A percentile compares a stretch with the other conserved stretches of the same genome.
Conservation (phyloP, 306 rosid genomes). For the Vigna angularis region DNA sequence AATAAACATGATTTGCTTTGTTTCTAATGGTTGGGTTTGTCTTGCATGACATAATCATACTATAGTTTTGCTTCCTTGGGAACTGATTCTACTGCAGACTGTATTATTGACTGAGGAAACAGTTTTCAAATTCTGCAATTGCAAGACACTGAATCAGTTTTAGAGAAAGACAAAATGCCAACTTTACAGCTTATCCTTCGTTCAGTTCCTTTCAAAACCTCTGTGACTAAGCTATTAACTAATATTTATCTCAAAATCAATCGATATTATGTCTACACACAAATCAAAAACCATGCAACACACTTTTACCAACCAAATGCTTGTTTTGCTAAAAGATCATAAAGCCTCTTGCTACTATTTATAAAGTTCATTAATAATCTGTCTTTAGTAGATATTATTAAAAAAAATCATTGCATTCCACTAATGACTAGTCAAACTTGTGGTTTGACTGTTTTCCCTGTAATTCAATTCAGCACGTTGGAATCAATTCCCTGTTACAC, state of each 20-base stretch:
- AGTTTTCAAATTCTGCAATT: constrained; percentile 35
- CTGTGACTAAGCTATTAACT: too few species aligned
- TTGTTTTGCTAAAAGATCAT: constrained; percentile 2
- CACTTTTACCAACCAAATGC: constrained; percentile 26
- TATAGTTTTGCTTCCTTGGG: constrained; percentile 46
- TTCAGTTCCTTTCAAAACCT: constrained; percentile 38
- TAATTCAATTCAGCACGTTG: constrained; percentile 6
- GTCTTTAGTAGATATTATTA: not conserved
- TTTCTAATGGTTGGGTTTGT: constrained; percentile 44
- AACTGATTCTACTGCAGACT: constrained; percentile 38
- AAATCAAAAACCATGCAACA: not conserved
- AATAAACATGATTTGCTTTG: constrained; percentile 9
- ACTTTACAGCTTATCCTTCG: constrained; percentile 11
- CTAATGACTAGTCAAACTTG: not conserved
- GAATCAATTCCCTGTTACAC: not conserved
- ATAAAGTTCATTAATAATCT: not conserved
- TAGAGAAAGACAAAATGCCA: constrained; percentile 29
- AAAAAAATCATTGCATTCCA: not conserved
- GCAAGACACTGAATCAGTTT: constrained; percentile 34
- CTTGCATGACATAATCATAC: constrained; percentile 27
- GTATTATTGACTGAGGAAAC: constrained; percentile 26
- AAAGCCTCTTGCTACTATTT: not conserved
- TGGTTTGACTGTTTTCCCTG: constrained; percentile 6
- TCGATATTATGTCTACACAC: not conserved
- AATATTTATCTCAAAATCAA: not conserved